phyloP scores from a whole-genome alignment of 1,284 basidiomycete genomes.

The Marasmius sp. region DNA sequence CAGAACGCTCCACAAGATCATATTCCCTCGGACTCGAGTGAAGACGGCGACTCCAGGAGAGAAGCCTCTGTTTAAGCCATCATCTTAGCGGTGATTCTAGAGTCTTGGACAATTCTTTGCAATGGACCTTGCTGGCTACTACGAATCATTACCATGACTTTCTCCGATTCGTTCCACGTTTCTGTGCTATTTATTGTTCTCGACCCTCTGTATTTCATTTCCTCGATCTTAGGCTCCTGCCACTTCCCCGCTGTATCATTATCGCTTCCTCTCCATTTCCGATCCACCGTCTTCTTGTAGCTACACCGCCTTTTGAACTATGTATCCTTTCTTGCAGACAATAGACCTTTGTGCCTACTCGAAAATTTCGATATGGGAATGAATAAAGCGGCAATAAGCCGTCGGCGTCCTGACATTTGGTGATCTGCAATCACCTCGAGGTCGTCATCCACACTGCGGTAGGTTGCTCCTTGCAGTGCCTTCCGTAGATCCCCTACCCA shows the following conservation, averaged over 20 bases:
- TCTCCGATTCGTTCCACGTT: neutral
- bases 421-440: too few species aligned
- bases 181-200: neutral
- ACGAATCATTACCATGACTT: neutral
- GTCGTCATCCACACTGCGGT: too few species aligned
- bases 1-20: constrained; percentile 13
- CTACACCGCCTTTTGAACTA: too few species aligned
- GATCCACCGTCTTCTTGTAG: too few species aligned
- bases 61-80: neutral
- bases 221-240: neutral
- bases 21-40: constrained; percentile 15
- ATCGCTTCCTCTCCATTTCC: too few species aligned
- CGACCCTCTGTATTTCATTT: neutral
- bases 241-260: neutral
- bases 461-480: too few species aligned
- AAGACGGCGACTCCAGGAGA: constrained; percentile 18
- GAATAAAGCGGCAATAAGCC: too few species aligned
- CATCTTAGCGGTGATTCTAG: neutral
- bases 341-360: too few species aligned
- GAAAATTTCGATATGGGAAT: too few species aligned
- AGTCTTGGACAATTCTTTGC: neutral
- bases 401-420: too few species aligned
- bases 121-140: neutral
- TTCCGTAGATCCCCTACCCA: too few species aligned
- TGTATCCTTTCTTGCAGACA: too few species aligned